These are phyloP conservation scores for Choiromyces venosus DNA, from an alignment of 495 filamentous ascomycete species.

Conservation along the genomic window DNA sequence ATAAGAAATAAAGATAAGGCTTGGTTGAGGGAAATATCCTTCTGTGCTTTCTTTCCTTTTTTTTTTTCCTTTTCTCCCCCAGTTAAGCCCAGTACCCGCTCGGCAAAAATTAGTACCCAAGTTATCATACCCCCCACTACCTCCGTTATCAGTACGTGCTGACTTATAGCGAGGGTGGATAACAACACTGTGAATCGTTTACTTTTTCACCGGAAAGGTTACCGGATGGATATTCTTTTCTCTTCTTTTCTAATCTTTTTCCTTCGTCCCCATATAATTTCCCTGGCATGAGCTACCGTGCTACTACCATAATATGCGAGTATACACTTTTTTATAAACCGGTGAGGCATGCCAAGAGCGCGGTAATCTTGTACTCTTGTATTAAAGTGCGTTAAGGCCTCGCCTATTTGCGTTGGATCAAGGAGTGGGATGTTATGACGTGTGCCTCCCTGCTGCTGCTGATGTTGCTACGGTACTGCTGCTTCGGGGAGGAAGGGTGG, in stretches of 20 bases:
- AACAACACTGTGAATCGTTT: neutral
- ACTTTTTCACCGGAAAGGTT: neutral
- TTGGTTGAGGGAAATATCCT: neutral
- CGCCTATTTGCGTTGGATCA: neutral
- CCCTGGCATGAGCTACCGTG: neutral
- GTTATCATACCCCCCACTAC: no score
- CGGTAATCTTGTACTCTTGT: neutral
- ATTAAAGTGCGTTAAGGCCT: neutral
- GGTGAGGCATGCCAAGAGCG: neutral
- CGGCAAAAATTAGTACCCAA: neutral
- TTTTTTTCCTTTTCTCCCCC: neutral
- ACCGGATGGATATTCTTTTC: neutral
- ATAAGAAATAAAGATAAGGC: neutral
- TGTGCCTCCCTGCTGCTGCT: neutral
- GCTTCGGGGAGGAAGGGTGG: no score
- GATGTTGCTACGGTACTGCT: no score
- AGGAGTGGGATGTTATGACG: neutral
- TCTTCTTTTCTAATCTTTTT: no score
- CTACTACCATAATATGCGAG: no score
- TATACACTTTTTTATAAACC: neutral
- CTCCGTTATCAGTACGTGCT: neutral
- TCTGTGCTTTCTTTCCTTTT: neutral
- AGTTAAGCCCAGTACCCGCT: neutral
- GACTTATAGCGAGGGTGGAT: neutral
- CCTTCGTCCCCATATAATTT: neutral